Evolutionary conservation across 805 yeast species (phyloP), one percentile per base, ranked within the genome.

Genomic region (Scheffersomyces lignosus): DNA sequence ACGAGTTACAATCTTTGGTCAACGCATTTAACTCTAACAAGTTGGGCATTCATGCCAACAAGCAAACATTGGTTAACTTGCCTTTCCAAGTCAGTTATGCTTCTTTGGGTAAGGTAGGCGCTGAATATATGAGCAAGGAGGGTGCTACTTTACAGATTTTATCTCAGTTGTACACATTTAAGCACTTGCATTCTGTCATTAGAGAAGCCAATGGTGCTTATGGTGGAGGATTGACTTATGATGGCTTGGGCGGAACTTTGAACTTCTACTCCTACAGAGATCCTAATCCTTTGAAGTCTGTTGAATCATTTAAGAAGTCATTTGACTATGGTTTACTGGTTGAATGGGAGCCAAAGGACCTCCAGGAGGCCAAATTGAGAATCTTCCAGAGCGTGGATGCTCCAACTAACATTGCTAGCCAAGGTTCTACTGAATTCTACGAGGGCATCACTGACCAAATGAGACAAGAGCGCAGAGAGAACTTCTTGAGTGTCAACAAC

Each of bases 201-300:
- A 77, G 99, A 47, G 99, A 93, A 56, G 80, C 91, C 52, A 96
- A 96, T 39, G 99, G 99, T 41, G 99, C 99, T 0, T 93, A 93
- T 56, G 99, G 99, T 5, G 98, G 96, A 4, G 99, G 99, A 3
- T 85, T 95, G 4, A 65, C 77, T 5, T 93, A 82, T 58, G 86
- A 83, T 56, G 88, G 91, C 0, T 56, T 87, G 15, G 87, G 85
- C 34, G 98, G 97, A 0, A 51, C 81, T 2, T 78, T 91, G 52
- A 76, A 85, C 23, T 88, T 74, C 64, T 93, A 84, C 63, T 89
- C 98, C 0, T 93, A 91, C 66, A 76, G 99, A 49, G 99, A 93
- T 59, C 99, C 99, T 13, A 83, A 87, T 45, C 87, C 96, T 1
- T 55, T 73, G 26, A 77, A 79, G 45, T 83, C 96, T 2, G 58